phyloP scores from a whole-genome alignment of 2,329 filamentous ascomycete species.

The Diaporthe amygdali region DNA sequence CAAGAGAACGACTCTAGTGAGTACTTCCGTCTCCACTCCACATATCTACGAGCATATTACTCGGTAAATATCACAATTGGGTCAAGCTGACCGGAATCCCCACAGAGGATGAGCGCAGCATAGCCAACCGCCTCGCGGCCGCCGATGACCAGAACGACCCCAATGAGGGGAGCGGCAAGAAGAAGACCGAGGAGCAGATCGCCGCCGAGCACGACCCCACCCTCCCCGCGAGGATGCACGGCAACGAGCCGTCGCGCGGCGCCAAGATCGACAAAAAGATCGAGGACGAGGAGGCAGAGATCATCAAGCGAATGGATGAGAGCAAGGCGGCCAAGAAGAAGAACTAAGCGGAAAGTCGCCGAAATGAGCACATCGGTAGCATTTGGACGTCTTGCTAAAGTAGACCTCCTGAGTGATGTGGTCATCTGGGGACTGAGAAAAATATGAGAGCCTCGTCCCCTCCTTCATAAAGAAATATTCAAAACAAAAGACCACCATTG shows the following conservation, averaged over 20 bases:
- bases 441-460: too few relatives aligned
- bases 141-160: conserved; percentile 36
- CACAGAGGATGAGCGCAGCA: conserved; percentile 72
- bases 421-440: not conserved
- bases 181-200: conserved; percentile 35
- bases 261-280: conserved; percentile 75
- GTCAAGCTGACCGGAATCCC: not conserved
- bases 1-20: conserved; percentile 73
- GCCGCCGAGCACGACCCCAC: conserved; percentile 30
- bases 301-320: conserved; percentile 56
- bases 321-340: conserved; percentile 24
- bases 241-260: conserved; percentile 76
- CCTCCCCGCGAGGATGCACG: conserved; percentile 61
- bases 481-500: too few relatives aligned
- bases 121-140: conserved; percentile 72
- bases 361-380: not conserved
- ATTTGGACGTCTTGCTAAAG: too few relatives aligned
- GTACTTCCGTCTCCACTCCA: conserved; percentile 29
- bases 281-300: conserved; percentile 70
- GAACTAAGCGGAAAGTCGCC: conserved; percentile 15
- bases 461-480: too few relatives aligned
- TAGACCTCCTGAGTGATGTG: too few relatives aligned
- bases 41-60: too few relatives aligned
- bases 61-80: not conserved
- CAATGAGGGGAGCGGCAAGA: conserved; percentile 27